A percentile compares a stretch with the other conserved stretches of the same genome.
Evolutionary conservation across 2,329 filamentous ascomycete genomes (phyloP).

Genomic region (Talaromyces piceae): DNA sequence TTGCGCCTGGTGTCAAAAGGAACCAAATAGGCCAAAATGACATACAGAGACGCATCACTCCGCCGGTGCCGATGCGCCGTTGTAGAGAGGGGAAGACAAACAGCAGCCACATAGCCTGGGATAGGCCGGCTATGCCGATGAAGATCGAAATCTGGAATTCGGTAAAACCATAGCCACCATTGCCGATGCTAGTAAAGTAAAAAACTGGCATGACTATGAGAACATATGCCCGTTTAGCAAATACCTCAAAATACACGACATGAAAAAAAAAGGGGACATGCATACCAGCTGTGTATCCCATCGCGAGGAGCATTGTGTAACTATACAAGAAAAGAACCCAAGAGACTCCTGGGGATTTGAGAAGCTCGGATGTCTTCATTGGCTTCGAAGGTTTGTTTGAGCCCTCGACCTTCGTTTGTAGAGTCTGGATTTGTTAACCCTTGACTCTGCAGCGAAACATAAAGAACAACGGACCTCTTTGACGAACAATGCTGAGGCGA

Average conservation of each 20-base stretch:
- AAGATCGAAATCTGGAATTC: conserved; percentile 58
- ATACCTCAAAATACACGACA: background rate
- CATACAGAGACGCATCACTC: conserved; percentile 54
- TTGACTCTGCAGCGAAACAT: conserved; percentile 13
- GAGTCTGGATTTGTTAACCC: conserved; percentile 19
- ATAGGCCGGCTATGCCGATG: conserved; percentile 56
- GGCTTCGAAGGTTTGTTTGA: background rate
- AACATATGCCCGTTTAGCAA: background rate
- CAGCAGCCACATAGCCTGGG: conserved; percentile 66
- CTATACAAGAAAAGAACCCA: conserved; percentile 59
- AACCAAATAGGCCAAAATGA: conserved; percentile 57
- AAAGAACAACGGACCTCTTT: conserved; percentile 43
- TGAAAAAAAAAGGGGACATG: background rate
- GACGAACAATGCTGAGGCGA: conserved; percentile 49
- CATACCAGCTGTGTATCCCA: conserved; percentile 53
- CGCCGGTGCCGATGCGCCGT: conserved; percentile 57
- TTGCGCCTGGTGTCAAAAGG: conserved; percentile 45
- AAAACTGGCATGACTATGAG: conserved; percentile 53
- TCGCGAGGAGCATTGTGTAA: conserved; percentile 61
- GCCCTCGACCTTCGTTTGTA: conserved; percentile 19
- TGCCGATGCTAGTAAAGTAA: conserved; percentile 54
- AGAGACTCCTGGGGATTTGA: conserved; percentile 58
- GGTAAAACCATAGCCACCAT: conserved; percentile 60
- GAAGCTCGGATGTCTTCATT: conserved; percentile 35
- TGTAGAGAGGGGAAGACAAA: conserved; percentile 63